phyloP scores from a whole-genome alignment of 179 eudicot species.

The Beta corolliflora region DNA sequence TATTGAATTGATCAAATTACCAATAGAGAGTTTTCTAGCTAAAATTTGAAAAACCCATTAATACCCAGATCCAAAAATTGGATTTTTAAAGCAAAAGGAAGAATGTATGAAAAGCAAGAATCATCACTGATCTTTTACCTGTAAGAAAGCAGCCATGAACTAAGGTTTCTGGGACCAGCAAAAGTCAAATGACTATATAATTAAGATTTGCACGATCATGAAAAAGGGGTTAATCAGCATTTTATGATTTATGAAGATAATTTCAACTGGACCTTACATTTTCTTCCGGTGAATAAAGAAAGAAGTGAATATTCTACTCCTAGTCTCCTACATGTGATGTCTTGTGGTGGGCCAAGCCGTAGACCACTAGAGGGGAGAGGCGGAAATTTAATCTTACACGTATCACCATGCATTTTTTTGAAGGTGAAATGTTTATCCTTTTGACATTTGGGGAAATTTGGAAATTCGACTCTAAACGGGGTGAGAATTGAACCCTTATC shows the following conservation, averaged over 20 bases:
- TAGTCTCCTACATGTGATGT: background rate
- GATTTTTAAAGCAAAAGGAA: conserved; percentile 5
- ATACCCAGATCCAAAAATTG: background rate
- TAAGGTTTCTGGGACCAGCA: background rate
- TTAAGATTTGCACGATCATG: conserved; percentile 12
- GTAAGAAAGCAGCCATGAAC: conserved; percentile 4
- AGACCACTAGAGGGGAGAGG: too few relatives aligned
- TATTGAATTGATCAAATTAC: background rate
- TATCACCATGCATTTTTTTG: too few relatives aligned
- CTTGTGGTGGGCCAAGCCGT: background rate
- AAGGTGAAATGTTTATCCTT: too few relatives aligned
- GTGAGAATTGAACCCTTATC: too few relatives aligned
- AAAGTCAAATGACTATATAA: background rate
- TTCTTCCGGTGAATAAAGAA: background rate
- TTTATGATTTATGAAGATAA: background rate
- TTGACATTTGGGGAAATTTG: too few relatives aligned
- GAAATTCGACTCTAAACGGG: too few relatives aligned
- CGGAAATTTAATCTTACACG: too few relatives aligned
- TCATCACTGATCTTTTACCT: conserved; percentile 20
- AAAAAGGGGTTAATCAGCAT: conserved; percentile 24
- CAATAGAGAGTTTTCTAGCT: background rate
- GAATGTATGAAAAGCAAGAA: background rate
- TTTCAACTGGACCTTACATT: conserved; percentile 15
- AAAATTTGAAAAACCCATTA: background rate
- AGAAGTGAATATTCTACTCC: background rate